Conservation (phyloP, 2,329 filamentous ascomycete species). For the Blastomyces parvus region DNA sequence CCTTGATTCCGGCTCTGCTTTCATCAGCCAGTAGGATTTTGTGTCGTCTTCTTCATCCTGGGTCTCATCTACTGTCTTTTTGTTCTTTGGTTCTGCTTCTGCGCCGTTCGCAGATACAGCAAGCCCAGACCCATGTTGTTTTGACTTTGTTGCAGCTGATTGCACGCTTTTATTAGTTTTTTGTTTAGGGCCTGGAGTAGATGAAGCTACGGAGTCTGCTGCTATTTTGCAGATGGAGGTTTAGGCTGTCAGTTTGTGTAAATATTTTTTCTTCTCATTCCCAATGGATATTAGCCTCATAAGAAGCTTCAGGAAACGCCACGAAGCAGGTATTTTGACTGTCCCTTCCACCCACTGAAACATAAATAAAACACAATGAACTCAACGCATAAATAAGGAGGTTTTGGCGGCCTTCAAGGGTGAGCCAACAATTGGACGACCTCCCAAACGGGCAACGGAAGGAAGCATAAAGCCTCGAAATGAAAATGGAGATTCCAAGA, state of each 20-base stretch:
- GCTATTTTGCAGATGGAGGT: neutral
- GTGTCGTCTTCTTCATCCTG: conserved; percentile 10
- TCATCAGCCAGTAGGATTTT: conserved; percentile 66
- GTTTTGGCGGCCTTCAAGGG: neutral
- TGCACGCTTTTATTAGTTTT: neutral
- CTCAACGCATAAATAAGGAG: neutral
- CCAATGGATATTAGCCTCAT: neutral
- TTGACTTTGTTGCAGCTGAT: neutral
- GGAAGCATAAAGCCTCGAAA: neutral
- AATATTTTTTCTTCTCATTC: neutral
- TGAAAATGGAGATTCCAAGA: neutral
- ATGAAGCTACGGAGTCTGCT: neutral
- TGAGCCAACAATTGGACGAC: neutral
- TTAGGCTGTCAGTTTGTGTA: neutral
- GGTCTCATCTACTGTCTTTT: neutral
- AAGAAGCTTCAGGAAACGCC: neutral
- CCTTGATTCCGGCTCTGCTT: conserved; percentile 79
- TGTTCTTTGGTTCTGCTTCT: neutral
- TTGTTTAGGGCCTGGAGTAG: neutral
- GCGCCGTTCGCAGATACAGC: neutral
- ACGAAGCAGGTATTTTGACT: neutral
- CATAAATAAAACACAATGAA: neutral
- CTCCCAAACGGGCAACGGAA: neutral
- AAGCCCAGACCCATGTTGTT: neutral
- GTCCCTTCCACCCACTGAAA: neutral